phyloP scores from a whole-genome alignment of 164 flowering plant genomes.

The Annona cherimola region DNA sequence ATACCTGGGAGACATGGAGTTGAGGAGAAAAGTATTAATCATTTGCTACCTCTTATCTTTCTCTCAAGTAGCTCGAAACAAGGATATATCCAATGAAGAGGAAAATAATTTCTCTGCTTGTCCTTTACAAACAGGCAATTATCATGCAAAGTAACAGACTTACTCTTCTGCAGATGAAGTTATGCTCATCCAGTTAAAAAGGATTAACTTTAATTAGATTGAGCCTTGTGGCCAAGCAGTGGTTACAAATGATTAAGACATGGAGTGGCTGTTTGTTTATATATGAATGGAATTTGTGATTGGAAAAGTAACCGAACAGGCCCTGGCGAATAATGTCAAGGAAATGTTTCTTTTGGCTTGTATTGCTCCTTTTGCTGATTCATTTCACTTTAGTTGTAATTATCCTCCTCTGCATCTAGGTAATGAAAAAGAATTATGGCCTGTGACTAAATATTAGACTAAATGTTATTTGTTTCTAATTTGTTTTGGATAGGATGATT shows the following conservation, averaged over 20 bases:
- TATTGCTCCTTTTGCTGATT: not conserved
- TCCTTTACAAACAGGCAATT: no score
- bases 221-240: not conserved
- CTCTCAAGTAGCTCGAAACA: no score
- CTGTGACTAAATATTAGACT: not conserved
- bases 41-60: no score
- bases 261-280: not conserved
- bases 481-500: conserved; percentile 24
- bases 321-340: not conserved
- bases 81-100: no score
- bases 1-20: no score
- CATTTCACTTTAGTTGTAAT: not conserved
- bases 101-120: no score
- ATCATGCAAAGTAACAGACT: no score
- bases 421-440: not conserved
- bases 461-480: conserved; percentile 7
- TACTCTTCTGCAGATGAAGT: no score
- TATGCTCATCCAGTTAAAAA: no score
- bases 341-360: not conserved
- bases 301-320: no score
- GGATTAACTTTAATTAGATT: not conserved
- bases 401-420: not conserved
- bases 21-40: no score
- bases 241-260: not conserved
- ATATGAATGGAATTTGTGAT: no score